These are phyloP conservation scores for Cercospora sp. DNA, from an alignment of 2,329 filamentous ascomycete genomes.

Conservation along the genomic window DNA sequence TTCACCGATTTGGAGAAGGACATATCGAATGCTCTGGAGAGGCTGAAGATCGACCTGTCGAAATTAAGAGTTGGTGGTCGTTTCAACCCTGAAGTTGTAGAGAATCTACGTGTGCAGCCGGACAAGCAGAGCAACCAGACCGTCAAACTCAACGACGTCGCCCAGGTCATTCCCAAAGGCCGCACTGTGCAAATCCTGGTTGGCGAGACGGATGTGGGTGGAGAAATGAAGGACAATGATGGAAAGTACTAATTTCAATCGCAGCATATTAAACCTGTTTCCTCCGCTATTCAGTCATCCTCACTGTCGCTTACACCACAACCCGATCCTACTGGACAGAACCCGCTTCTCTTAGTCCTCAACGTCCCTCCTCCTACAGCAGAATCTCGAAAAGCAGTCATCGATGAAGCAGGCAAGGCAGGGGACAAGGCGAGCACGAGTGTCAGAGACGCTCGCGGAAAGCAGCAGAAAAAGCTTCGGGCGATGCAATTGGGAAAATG, in stretches of 20 bases:
- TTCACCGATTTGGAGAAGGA: conserved; percentile 58
- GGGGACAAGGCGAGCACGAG: conserved; percentile 45
- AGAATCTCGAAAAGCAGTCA: conserved; percentile 46
- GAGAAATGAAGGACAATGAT: conserved; percentile 18
- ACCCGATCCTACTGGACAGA: conserved; percentile 50
- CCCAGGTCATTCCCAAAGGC: conserved; percentile 67
- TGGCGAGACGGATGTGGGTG: conserved; percentile 62
- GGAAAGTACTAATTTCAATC: neutral
- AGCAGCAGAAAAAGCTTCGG: conserved; percentile 52
- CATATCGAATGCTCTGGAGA: conserved; percentile 56
- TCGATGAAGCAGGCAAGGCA: conserved; percentile 42
- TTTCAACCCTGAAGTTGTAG: conserved; percentile 62
- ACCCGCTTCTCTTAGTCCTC: conserved; percentile 54
- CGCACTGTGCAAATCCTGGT: conserved; percentile 62
- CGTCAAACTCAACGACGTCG: conserved; percentile 61
- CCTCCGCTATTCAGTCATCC: conserved; percentile 54
- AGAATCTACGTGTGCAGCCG: conserved; percentile 61
- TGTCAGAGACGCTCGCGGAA: conserved; percentile 47
- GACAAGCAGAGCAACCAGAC: conserved; percentile 53
- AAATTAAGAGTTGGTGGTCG: conserved; percentile 63
- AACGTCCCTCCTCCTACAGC: conserved; percentile 60
- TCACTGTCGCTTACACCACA: conserved; percentile 54
- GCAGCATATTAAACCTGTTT: conserved; percentile 57
- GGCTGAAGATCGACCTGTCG: conserved; percentile 61
- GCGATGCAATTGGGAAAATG: conserved; percentile 46